Percentiles rank a stretch among this genome's conserved stretches.
These are phyloP conservation scores for Cyberlindnera xylosilytica DNA, from an alignment of 805 yeast genomes.

Conservation along the genomic window DNA sequence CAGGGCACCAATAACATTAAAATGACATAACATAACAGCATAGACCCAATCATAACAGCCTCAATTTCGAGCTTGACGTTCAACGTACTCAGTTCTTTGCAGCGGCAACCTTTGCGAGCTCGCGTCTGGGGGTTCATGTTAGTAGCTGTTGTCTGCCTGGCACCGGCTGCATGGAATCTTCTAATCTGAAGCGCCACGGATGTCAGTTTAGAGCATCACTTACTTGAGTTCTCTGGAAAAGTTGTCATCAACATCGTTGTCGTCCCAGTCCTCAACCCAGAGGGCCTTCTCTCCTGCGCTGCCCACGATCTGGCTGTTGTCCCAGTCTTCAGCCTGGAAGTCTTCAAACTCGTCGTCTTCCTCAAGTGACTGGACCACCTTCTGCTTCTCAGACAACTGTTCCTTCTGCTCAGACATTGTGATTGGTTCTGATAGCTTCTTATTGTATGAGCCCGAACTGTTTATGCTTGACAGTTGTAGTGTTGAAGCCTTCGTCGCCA, in stretches of 20 bases:
- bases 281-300: constrained; percentile 54
- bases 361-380: constrained; percentile 65
- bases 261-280: constrained; percentile 99
- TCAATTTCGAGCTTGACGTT: background rate
- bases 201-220: constrained; percentile 25
- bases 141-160: background rate
- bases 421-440: background rate
- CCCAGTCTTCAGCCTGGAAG: constrained; percentile 90
- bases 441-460: too few species aligned
- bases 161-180: background rate
- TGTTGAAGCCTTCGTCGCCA: too few species aligned
- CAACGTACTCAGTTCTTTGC: constrained; percentile 14
- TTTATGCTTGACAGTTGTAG: too few species aligned
- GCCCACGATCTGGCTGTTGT: constrained; percentile 50
- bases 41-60: background rate
- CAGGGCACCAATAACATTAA: background rate
- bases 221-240: constrained; percentile 72
- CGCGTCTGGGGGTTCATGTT: constrained; percentile 14
- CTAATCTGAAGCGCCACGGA: too few species aligned
- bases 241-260: constrained; percentile 89
- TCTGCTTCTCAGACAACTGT: constrained; percentile 22
- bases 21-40: constrained; percentile 1
- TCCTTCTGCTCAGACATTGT: constrained; percentile 16
- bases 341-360: constrained; percentile 98
- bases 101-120: constrained; percentile 24